Conservation (phyloP, 768 basidiomycete genomes). For the Mycena belliarum region DNA sequence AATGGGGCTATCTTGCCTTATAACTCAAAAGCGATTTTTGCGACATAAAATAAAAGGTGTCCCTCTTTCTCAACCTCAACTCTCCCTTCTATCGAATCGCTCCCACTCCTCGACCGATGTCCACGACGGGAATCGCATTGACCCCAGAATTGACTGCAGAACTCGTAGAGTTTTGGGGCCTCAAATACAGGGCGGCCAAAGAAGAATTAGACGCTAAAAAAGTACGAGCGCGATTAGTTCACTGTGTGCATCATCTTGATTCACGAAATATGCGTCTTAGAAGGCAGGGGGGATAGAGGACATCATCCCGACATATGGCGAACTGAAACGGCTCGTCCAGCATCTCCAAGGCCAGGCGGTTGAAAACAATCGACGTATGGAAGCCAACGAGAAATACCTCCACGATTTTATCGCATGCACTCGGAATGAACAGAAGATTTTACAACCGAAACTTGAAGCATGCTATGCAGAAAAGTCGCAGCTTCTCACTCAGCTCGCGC, state of each 20-base stretch:
- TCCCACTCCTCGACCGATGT: slow-evolving; percentile 9
- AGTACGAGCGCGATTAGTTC: not conserved
- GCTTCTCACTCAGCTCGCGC: not conserved
- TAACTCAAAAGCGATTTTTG: too few species aligned
- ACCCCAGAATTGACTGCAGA: not conserved
- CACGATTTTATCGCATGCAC: not conserved
- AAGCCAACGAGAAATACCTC: slow-evolving; percentile 1
- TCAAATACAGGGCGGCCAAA: slow-evolving; percentile 7
- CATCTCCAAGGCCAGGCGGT: not conserved
- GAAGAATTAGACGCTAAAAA: slow-evolving; percentile 1
- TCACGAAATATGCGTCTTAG: not conserved
- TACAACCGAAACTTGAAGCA: not conserved
- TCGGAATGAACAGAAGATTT: not conserved
- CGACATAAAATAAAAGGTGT: not conserved
- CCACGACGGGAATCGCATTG: not conserved
- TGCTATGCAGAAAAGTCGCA: not conserved
- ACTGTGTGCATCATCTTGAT: not conserved
- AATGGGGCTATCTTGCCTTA: too few species aligned
- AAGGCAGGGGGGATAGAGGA: not conserved
- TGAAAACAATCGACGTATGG: not conserved
- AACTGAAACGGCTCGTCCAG: not conserved
- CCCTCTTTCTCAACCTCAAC: too few species aligned
- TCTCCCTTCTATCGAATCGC: too few species aligned
- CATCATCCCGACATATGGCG: not conserved
- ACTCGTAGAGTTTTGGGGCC: slow-evolving; percentile 13